These are phyloP conservation scores for Phanerochaete sordida DNA, from an alignment of 768 basidiomycete genomes.

Conservation along the genomic window DNA sequence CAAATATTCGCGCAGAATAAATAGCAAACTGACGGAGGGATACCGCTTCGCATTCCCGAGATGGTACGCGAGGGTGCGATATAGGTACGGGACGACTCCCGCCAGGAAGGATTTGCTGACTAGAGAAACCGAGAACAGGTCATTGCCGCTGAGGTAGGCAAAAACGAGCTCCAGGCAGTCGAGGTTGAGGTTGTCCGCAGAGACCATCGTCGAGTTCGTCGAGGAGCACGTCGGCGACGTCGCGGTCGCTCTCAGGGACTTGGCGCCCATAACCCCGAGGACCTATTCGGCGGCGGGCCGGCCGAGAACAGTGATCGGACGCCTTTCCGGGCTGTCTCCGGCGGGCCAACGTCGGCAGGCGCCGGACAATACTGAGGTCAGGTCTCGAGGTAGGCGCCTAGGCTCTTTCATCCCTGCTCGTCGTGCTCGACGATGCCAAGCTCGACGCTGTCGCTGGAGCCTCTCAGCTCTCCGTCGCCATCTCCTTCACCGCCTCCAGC, in stretches of 20 bases:
- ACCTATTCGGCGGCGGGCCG: background rate
- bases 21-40: constrained; percentile 35
- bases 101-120: constrained; percentile 66
- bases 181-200: constrained; percentile 63
- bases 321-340: background rate
- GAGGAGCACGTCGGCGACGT: background rate
- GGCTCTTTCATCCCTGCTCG: constrained; percentile 19
- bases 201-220: constrained; percentile 42
- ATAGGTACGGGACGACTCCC: constrained; percentile 61
- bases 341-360: background rate
- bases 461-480: constrained; percentile 66
- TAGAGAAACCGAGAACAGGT: constrained; percentile 57
- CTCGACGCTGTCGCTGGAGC: constrained; percentile 61
- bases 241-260: background rate
- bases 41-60: constrained; percentile 56
- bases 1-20: background rate
- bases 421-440: constrained; percentile 37
- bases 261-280: background rate
- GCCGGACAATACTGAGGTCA: constrained; percentile 4
- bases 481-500: constrained; percentile 53
- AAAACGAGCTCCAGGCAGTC: constrained; percentile 76
- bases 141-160: constrained; percentile 42
- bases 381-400: constrained; percentile 2
- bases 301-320: background rate
- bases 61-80: constrained; percentile 53